phyloP scores from a whole-genome alignment of 2,329 filamentous ascomycete genomes.

The Ophiocordyceps camponoti-floridani region DNA sequence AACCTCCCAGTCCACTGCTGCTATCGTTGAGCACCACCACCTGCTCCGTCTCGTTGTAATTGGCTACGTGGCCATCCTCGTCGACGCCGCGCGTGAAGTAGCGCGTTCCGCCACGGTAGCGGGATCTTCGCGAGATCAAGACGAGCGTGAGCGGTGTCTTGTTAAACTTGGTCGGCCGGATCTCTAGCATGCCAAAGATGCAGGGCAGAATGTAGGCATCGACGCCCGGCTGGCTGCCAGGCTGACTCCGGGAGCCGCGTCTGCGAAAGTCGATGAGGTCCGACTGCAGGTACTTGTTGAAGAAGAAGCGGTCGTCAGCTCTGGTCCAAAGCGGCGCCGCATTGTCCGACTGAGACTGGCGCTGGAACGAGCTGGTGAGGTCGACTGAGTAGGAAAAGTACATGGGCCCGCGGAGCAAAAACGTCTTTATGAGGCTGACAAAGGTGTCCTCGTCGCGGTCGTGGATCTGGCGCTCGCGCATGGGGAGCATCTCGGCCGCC shows the following conservation, averaged over 20 bases:
- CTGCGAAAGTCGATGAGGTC: conserved; percentile 81
- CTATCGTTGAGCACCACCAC: conserved; percentile 76
- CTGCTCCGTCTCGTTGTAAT: conserved; percentile 98
- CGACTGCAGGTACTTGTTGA: conserved; percentile 85
- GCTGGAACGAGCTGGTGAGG: conserved; percentile 91
- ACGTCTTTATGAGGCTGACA: conserved; percentile 60
- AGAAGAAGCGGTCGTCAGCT: conserved; percentile 95
- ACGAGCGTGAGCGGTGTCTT: conserved; percentile 67
- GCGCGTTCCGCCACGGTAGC: conserved; percentile 75
- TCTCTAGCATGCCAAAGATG: conserved; percentile 92
- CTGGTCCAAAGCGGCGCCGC: conserved; percentile 71
- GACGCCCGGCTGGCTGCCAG: conserved; percentile 52
- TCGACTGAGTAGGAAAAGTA: conserved; percentile 98
- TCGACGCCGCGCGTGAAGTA: conserved; percentile 93
- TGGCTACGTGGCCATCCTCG: conserved; percentile 86
- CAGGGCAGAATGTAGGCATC: conserved; percentile 91
- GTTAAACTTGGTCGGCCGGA: conserved; percentile 74
- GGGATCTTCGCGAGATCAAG: conserved; percentile 75
- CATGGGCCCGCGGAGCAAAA: conserved; percentile 73
- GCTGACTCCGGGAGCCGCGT: conserved; percentile 40
- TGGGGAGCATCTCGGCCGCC: conserved; percentile 79
- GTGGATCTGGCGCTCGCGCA: conserved; percentile 80
- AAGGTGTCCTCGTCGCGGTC: conserved; percentile 93
- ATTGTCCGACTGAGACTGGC: conserved; percentile 62
- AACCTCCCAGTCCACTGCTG: conserved; percentile 57